Percentiles rank a stretch among this genome's conserved stretches.
phyloP scores from a whole-genome alignment of 495 filamentous ascomycete species.

The Podospora anserina region DNA sequence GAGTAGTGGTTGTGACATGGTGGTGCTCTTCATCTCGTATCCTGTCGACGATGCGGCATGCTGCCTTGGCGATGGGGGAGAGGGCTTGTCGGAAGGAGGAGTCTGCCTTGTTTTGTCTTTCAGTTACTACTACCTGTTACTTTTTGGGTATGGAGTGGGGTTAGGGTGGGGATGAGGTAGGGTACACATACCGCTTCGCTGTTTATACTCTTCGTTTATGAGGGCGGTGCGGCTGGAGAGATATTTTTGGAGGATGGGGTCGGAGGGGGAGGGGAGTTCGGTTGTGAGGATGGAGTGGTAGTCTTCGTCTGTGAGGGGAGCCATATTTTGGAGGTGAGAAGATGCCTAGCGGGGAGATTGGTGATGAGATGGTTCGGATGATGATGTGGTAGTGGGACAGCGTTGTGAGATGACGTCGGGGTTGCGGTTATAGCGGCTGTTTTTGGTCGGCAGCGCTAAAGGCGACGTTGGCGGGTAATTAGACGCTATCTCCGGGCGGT shows the following conservation, averaged over 20 bases:
- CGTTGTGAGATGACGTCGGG: background rate
- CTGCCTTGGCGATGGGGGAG: slow-evolving; percentile 54
- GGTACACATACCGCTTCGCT: slow-evolving; percentile 64
- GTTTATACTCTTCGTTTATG: slow-evolving; percentile 73
- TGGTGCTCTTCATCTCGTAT: slow-evolving; percentile 74
- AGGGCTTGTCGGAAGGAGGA: slow-evolving; percentile 54
- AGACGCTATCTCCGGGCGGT: background rate
- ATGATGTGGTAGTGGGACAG: background rate
- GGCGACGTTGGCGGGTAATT: background rate
- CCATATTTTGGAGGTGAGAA: slow-evolving; percentile 11
- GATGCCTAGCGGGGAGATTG: background rate
- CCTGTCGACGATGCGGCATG: slow-evolving; percentile 70
- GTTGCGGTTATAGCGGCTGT: background rate
- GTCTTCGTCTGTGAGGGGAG: slow-evolving; percentile 46
- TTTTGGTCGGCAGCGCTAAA: background rate
- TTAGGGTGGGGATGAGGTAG: background rate
- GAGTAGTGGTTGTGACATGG: slow-evolving; percentile 25
- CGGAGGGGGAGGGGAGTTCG: slow-evolving; percentile 53
- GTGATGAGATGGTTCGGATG: background rate
- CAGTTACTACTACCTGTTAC: background rate
- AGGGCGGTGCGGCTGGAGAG: slow-evolving; percentile 71
- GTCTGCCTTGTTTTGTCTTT: slow-evolving; percentile 14
- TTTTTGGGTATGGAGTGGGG: background rate
- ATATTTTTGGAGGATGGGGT: slow-evolving; percentile 78
- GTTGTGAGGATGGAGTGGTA: slow-evolving; percentile 51